phyloP scores from a whole-genome alignment of 176 grass and related monocot species.

The Ampelocalamus luodianensis region DNA sequence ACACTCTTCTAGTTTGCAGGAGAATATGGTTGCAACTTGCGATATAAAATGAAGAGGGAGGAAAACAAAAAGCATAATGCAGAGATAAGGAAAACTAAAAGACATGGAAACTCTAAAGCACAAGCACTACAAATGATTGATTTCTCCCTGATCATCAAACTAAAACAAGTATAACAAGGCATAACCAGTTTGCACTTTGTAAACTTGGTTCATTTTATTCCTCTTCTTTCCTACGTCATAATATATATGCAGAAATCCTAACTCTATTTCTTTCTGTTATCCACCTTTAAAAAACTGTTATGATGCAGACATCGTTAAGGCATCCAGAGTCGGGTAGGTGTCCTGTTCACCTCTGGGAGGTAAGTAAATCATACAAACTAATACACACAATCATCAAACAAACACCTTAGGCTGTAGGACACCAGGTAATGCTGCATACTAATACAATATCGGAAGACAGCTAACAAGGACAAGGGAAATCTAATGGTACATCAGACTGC shows the following conservation, averaged over 20 bases:
- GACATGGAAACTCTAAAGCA: neutral
- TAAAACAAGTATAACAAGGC: neutral
- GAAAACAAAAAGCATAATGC: conserved; percentile 4
- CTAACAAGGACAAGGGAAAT: conserved; percentile 10
- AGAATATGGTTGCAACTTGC: neutral
- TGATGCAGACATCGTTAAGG: neutral
- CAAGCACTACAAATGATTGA: neutral
- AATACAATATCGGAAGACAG: conserved; percentile 6
- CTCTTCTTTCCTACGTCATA: neutral
- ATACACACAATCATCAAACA: neutral
- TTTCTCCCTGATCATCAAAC: neutral
- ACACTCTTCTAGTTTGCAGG: neutral
- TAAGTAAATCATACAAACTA: conserved; percentile 17
- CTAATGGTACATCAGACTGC: conserved; percentile 17
- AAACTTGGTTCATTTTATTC: neutral
- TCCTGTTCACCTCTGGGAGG: neutral
- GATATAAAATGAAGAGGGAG: neutral
- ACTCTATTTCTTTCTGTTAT: neutral
- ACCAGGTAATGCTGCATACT: neutral
- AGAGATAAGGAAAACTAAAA: conserved; percentile 3
- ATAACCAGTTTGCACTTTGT: neutral
- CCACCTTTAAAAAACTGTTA: neutral
- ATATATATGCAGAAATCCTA: neutral
- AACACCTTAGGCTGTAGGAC: neutral
- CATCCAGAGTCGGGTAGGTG: neutral